Percentiles rank a stretch among this genome's conserved stretches.
Evolutionary conservation across 176 grass and related monocot genomes (phyloP).

Genomic region (Oropetium thomaeum): DNA sequence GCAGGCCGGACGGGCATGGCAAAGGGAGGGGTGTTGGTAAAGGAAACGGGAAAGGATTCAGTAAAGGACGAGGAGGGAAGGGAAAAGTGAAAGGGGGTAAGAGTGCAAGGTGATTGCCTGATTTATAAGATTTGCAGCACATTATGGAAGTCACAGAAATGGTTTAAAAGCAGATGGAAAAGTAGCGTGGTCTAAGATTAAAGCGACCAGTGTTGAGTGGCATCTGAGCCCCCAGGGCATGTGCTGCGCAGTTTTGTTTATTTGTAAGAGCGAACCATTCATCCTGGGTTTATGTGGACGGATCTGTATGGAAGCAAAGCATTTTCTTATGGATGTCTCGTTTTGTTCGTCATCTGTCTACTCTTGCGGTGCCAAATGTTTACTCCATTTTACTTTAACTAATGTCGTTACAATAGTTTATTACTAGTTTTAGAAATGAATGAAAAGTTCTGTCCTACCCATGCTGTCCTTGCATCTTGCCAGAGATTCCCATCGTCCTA

Average conservation of each 20-base stretch:
- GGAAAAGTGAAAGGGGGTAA: constrained; percentile 48
- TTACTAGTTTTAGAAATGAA: no score
- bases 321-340: not conserved
- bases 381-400: no score
- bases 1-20: not conserved
- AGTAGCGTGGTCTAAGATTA: not conserved
- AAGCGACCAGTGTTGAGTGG: no score
- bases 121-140: not conserved
- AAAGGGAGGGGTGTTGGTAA: not conserved
- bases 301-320: not conserved
- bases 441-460: no score
- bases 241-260: constrained; percentile 31
- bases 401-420: no score
- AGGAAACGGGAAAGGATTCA: constrained; percentile 3
- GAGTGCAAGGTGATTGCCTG: constrained; percentile 20
- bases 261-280: not conserved
- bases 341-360: not conserved
- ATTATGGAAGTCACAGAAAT: not conserved
- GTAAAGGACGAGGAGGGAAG: constrained; percentile 29
- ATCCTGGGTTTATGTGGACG: not conserved
- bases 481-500: not conserved
- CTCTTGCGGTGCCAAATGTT: no score
- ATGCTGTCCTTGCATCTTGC: not conserved
- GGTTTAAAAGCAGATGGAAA: not conserved
- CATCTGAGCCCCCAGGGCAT: not conserved